Conservation (phyloP, 2,329 filamentous ascomycete genomes). For the Alternaria alternata region DNA sequence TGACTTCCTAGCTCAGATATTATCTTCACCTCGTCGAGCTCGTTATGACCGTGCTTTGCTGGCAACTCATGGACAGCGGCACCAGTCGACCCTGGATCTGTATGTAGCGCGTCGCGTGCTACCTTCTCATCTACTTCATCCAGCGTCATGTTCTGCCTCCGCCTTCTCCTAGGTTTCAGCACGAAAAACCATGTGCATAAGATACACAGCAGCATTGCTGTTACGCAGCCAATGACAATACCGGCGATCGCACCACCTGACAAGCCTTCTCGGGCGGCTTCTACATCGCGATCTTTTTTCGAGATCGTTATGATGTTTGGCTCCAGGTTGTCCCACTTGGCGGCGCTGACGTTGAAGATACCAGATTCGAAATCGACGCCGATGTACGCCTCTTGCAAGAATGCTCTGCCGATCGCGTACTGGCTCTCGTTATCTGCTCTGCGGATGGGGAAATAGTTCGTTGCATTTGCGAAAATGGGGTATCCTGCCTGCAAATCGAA, state of each 20-base stretch:
- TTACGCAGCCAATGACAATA: neutral
- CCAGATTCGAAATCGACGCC: conserved; percentile 54
- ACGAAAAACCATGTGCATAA: neutral
- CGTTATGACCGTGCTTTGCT: too few species aligned
- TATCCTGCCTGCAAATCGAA: conserved; percentile 56
- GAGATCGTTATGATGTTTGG: neutral
- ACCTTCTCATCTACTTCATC: neutral
- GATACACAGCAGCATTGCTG: rapidly evolving
- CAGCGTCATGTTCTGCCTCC: neutral
- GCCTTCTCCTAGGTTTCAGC: neutral
- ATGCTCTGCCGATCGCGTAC: conserved; percentile 69
- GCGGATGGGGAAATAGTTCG: conserved; percentile 72
- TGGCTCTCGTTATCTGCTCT: conserved; percentile 61
- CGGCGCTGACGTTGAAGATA: conserved; percentile 38
- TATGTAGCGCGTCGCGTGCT: neutral
- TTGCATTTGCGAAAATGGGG: conserved; percentile 66
- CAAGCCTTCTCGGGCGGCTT: rapidly evolving
- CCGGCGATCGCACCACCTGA: neutral
- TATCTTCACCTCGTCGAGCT: too few species aligned
- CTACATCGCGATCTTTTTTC: neutral
- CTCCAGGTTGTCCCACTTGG: neutral
- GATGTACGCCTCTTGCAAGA: conserved; percentile 70
- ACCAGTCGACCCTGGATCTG: too few species aligned
- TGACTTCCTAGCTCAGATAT: too few species aligned
- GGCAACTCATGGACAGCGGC: too few species aligned